These are phyloP conservation scores for Ramaria sp. DNA, from an alignment of 768 basidiomycete genomes.

Conservation along the genomic window DNA sequence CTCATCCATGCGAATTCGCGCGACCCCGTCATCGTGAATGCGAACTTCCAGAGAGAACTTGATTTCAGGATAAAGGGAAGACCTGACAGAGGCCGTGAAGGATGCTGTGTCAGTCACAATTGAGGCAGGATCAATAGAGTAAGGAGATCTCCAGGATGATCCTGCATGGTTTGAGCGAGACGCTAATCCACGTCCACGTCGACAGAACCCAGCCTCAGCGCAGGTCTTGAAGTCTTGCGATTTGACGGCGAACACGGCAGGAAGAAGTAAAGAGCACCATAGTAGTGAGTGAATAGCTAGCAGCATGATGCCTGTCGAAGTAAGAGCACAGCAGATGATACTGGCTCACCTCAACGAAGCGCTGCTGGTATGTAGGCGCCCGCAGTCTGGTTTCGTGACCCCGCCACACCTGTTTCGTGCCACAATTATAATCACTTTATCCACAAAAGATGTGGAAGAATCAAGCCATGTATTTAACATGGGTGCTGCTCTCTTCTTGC, in stretches of 20 bases:
- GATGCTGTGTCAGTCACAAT: conserved; percentile 43
- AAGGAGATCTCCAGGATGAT: conserved; percentile 74
- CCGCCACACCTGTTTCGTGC: no score
- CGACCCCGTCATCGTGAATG: conserved; percentile 80
- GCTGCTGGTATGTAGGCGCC: no score
- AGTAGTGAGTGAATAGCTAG: conserved; percentile 8
- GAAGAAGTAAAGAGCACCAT: conserved; percentile 22
- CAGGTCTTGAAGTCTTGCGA: conserved; percentile 90
- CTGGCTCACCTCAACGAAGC: no score
- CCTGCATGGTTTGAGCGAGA: conserved; percentile 50
- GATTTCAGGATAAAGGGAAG: conserved; percentile 74
- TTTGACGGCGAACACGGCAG: conserved; percentile 48
- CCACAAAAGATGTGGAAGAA: no score
- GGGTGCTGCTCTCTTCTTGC: no score
- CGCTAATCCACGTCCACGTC: conserved; percentile 78
- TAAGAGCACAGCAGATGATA: neutral
- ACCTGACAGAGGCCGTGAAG: conserved; percentile 69
- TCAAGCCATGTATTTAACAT: no score
- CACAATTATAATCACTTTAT: no score
- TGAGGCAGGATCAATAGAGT: conserved; percentile 56
- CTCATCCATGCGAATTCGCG: conserved; percentile 91
- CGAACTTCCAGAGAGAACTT: conserved; percentile 74
- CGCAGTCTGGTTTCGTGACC: no score
- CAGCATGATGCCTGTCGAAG: neutral
- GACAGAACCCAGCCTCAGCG: conserved; percentile 89